These are phyloP conservation scores for Stygiomarasmius scandens DNA, from an alignment of 1,284 basidiomycete genomes.

Conservation along the genomic window DNA sequence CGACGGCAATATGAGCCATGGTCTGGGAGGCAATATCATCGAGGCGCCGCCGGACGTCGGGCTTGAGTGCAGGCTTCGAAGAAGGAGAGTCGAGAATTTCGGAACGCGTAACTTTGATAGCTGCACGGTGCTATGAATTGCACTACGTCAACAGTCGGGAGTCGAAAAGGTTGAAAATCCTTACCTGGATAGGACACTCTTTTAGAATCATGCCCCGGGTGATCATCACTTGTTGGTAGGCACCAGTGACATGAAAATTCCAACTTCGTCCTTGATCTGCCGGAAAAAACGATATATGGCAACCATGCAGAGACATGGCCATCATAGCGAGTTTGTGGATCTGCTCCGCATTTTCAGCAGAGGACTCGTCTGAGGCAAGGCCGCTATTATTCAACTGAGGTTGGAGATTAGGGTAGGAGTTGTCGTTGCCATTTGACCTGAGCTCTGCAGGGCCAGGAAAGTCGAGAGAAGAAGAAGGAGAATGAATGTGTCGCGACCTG, in stretches of 20 bases:
- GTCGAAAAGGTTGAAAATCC: slow-evolving; percentile 20
- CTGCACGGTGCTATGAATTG: slow-evolving; percentile 67
- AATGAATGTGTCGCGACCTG: slow-evolving; percentile 68
- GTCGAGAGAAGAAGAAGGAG: slow-evolving; percentile 65
- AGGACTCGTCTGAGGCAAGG: slow-evolving; percentile 45
- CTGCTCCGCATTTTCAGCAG: slow-evolving; percentile 61
- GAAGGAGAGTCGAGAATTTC: slow-evolving; percentile 90
- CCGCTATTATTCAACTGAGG: slow-evolving; percentile 45
- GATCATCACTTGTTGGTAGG: slow-evolving; percentile 91
- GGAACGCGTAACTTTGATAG: slow-evolving; percentile 88
- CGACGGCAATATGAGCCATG: slow-evolving; percentile 86
- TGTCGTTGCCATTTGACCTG: slow-evolving; percentile 45
- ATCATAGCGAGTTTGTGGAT: slow-evolving; percentile 83
- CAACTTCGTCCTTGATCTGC: slow-evolving; percentile 74
- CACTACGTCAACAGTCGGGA: slow-evolving; percentile 15
- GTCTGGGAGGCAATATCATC: slow-evolving; percentile 93
- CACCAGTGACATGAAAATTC: slow-evolving; percentile 91
- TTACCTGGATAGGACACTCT: slow-evolving; percentile 84
- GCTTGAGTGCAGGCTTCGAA: slow-evolving; percentile 82
- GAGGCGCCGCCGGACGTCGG: slow-evolving; percentile 83
- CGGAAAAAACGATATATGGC: slow-evolving; percentile 78
- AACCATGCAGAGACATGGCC: slow-evolving; percentile 79
- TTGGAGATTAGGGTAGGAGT: slow-evolving; percentile 38
- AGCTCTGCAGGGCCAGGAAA: slow-evolving; percentile 51
- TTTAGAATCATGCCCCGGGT: slow-evolving; percentile 88